Base-by-base conservation (phyloP, 169 alveolate species). In the Eimeria zaria region DNA sequence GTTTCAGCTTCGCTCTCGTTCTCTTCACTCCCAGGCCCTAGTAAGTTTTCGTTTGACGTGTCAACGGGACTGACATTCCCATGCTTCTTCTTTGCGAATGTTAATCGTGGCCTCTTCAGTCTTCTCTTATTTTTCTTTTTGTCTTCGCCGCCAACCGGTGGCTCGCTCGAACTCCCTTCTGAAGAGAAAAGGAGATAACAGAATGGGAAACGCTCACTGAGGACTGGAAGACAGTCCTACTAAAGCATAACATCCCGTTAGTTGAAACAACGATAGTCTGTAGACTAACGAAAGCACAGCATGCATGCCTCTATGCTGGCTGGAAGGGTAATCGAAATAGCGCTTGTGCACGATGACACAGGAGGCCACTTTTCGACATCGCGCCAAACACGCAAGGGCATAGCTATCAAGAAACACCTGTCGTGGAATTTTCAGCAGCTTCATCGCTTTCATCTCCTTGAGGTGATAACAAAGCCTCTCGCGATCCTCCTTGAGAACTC, bases 371-470 rank as follows among this genome's bases (percentile, higher is more conserved):
- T 16, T 6, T 73, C 53, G 83, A 22, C 83, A 5, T 51, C 1
- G 33, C 33, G 53, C 5, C 18, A 22, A 7, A 33, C 18, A 39
- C 0, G 6, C 83, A 12, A 73, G 30, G 53, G 33, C n/a, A 73
- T 39, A 73, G 36, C 83, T 73, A 33, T 51, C 55, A 73, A 39
- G 33, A 73, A 73, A 73, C 39, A 83, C 91, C 91, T 83, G 71
- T 16, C 36, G 44, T 30, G 67, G 71, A 51, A 24, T 51, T 20
- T 0, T 83, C 74, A 36, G 73, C 39, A 1, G 44, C 16, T 30
- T 24, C 30, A 12, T 36, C 76, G 9, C 9, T 27, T 55, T 53
- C 76, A 12, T 24, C 41, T 14, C 41, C 90, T 8, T 51, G 33
- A 6, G 90, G 44, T 5, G 67, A 5, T 53, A 48, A 16, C 58